Evolutionary conservation across 192 early-diverging fungal species (phyloP).

Genomic region (Rhizophagus clarus): DNA sequence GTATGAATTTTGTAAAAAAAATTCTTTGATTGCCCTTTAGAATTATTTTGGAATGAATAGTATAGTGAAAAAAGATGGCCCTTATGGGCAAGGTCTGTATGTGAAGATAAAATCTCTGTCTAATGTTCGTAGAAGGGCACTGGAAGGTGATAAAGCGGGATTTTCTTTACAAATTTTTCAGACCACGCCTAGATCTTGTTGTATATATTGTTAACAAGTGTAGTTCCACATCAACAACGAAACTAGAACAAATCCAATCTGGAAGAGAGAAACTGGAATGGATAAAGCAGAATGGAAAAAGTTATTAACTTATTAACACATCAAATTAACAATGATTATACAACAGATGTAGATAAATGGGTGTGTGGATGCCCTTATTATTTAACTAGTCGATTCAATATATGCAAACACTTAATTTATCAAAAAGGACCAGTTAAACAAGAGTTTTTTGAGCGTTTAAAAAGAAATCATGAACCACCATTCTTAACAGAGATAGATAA

Average conservation of each 20-base stretch:
- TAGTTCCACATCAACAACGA: constrained; percentile 6
- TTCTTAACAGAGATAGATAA: neutral
- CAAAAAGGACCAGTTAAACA: neutral
- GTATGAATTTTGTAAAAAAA: constrained; percentile 23
- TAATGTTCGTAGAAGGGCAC: neutral
- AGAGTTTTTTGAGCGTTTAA: neutral
- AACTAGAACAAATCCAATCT: neutral
- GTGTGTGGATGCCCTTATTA: constrained; percentile 3
- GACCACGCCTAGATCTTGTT: constrained; percentile 15
- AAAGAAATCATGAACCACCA: neutral
- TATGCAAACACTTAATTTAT: neutral
- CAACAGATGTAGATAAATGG: constrained; percentile 10
- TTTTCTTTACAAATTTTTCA: constrained; percentile 18
- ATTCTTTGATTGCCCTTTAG: constrained; percentile 10
- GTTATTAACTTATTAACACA: neutral
- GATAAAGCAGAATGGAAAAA: constrained; percentile 25
- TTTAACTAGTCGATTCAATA: constrained; percentile 2
- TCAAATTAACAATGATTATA: constrained; percentile 15
- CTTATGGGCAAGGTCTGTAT: constrained; percentile 18
- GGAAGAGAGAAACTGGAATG: constrained; percentile 6
- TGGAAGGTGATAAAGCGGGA: constrained; percentile 6
- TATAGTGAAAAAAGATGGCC: neutral
- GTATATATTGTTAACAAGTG: constrained; percentile 8
- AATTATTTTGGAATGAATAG: neutral
- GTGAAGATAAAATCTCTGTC: neutral